These are phyloP conservation scores for Glaciozyma antarctica DNA, from an alignment of 768 basidiomycete species.

Conservation along the genomic window DNA sequence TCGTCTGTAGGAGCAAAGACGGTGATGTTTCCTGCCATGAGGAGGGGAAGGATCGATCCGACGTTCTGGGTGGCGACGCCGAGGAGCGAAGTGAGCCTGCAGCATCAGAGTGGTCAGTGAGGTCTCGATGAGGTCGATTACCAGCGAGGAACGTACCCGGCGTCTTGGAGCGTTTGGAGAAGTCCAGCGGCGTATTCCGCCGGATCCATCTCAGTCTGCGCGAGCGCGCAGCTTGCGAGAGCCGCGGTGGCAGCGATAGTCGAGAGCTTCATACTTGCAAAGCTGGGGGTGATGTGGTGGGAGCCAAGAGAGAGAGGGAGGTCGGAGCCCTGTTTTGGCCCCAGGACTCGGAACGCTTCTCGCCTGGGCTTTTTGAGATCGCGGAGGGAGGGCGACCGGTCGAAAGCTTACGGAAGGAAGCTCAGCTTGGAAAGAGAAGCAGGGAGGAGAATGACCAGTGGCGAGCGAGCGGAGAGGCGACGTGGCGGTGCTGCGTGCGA, in stretches of 20 bases:
- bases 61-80: conserved; percentile 7
- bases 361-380: too few relatives aligned
- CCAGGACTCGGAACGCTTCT: too few relatives aligned
- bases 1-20: conserved; percentile 38
- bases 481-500: too few relatives aligned
- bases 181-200: conserved; percentile 38
- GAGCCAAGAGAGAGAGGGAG: too few relatives aligned
- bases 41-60: conserved; percentile 5
- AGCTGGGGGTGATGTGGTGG: too few relatives aligned
- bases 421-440: too few relatives aligned
- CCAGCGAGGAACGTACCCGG: conserved; percentile 10
- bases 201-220: conserved; percentile 34
- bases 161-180: conserved; percentile 32
- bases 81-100: conserved; percentile 22
- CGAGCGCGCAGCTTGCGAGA: conserved; percentile 34
- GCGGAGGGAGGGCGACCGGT: too few relatives aligned
- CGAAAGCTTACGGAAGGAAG: too few relatives aligned
- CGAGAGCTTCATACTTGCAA: too few relatives aligned
- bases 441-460: too few relatives aligned
- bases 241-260: neutral
- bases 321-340: too few relatives aligned
- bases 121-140: conserved; percentile 2
- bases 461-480: too few relatives aligned
- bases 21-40: conserved; percentile 27
- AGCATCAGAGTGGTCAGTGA: conserved; percentile 29